A percentile compares a stretch with the other conserved stretches of the same genome.
phyloP scores from a whole-genome alignment of 2,329 filamentous ascomycete genomes.

The Xylariaceae sp. region DNA sequence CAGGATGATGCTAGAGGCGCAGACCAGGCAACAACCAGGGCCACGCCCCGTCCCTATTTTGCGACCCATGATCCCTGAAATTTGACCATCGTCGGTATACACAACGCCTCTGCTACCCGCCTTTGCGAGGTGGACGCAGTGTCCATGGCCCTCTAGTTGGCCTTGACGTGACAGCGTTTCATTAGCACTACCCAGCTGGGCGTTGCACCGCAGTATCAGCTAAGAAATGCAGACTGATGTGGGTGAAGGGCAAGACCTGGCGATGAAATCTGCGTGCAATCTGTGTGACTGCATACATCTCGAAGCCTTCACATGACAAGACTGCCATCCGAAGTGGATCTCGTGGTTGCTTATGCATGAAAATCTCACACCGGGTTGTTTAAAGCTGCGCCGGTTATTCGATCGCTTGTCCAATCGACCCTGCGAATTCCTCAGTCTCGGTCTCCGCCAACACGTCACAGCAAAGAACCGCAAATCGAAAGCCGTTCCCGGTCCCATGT shows the following conservation, averaged over 20 bases:
- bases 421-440: conserved; percentile 10
- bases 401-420: conserved; percentile 21
- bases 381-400: conserved; percentile 26
- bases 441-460: conserved; percentile 8
- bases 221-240: conserved; percentile 7
- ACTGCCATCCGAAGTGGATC: conserved; percentile 5
- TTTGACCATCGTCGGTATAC: background rate
- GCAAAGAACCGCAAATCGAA: conserved; percentile 6
- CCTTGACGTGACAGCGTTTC: conserved; percentile 1
- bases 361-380: conserved; percentile 30
- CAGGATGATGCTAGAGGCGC: conserved; percentile 3
- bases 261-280: conserved; percentile 26
- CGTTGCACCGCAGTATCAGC: conserved; percentile 16
- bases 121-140: background rate
- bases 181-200: conserved; percentile 8
- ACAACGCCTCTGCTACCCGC: conserved; percentile 1
- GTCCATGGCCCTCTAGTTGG: conserved; percentile 1
- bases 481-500: conserved; percentile 12
- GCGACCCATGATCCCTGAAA: background rate
- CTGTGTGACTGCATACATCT: conserved; percentile 18
- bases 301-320: conserved; percentile 17
- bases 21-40: conserved; percentile 1
- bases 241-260: conserved; percentile 18
- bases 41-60: conserved; percentile 2
- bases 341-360: conserved; percentile 17